Conservation (phyloP, 352 stramenopile genomes). For the Phytophthora crassamura region DNA sequence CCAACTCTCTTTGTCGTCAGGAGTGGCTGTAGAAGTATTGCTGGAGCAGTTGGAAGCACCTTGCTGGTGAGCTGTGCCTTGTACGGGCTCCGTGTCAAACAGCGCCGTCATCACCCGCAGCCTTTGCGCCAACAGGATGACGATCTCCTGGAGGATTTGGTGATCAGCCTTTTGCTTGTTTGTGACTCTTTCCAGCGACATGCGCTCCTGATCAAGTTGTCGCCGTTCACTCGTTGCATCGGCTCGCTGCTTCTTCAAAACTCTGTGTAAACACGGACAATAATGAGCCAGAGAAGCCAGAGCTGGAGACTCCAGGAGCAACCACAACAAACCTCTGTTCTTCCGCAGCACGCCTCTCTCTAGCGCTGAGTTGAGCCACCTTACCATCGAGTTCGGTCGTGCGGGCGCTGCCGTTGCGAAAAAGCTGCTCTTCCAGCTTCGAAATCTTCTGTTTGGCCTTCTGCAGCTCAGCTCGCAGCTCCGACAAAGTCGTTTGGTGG, state of each 20-base stretch:
- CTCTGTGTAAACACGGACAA: conserved; percentile 21
- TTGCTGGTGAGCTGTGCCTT: not conserved
- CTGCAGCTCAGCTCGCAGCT: conserved; percentile 56
- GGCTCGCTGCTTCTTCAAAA: conserved; percentile 52
- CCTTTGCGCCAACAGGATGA: conserved; percentile 50
- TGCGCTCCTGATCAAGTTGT: conserved; percentile 33
- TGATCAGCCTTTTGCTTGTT: conserved; percentile 49
- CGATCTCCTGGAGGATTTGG: conserved; percentile 49
- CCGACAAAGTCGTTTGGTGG: conserved; percentile 29
- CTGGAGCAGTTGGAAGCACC: not conserved
- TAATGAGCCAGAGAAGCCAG: not conserved
- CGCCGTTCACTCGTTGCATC: conserved; percentile 39
- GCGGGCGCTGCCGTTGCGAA: conserved; percentile 26
- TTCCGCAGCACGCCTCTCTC: conserved; percentile 46
- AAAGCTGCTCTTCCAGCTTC: conserved; percentile 52
- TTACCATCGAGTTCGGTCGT: conserved; percentile 53
- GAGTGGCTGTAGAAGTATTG: not conserved
- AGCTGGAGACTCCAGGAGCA: not conserved
- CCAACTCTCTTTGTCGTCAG: conserved; percentile 49
- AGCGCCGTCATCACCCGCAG: conserved; percentile 57
- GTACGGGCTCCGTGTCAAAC: conserved; percentile 40
- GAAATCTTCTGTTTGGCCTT: conserved; percentile 60
- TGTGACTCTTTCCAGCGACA: conserved; percentile 11
- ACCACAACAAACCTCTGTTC: conserved; percentile 57
- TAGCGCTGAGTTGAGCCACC: conserved; percentile 31